Evolutionary conservation across 2,329 filamentous ascomycete genomes (phyloP), one percentile per base, ranked within the genome.

Genomic region (Colletotrichum kahawae): DNA sequence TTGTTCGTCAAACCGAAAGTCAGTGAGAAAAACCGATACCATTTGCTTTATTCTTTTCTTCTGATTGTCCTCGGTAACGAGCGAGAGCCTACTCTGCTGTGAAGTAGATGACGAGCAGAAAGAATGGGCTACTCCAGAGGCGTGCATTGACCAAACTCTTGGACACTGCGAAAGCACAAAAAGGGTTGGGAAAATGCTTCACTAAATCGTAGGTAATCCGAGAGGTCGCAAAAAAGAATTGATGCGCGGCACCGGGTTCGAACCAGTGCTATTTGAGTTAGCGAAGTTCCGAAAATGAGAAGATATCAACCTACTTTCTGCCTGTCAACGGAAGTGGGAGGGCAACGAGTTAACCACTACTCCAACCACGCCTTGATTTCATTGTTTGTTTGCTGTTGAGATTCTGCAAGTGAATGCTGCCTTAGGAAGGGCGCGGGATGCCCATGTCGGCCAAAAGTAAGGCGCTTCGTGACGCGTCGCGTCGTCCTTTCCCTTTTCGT

Each of bases 271-370:
- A 21, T 67, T 59, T 14, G 12, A 3, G 12, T 57, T 24, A 33
- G 60, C 33, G 8, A 64, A n/a, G 21, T 54, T 70, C 48, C 16
- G 27, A 24, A 70, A 43, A 43, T 12, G 33, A 14, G n/a, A 38
- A 21, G 38, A 70, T 56, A 73, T 65, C 54, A 31, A 59, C 74
- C 29, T 71, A 72, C 60, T 77, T 63, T 67, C 66, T 68, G 71
- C 62, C 60, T 75, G 9, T 72, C 48, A 27, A 33, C 51, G 34
- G 18, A 48, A 24, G 27, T 70, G 71, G 75, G 68, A 77, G 60
- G 71, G 75, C 75, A 77, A 69, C 34, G 68, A 77, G 68, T 72
- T 77, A 57, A 75, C 67, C 69, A 74, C 75, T 73, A 68, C 70
- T 75, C 69, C 68, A 70, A 75, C 65, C 70, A 64, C 65, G 60